Evolutionary conservation across 345 rosid species (phyloP).

Genomic region (Linum lewisii): DNA sequence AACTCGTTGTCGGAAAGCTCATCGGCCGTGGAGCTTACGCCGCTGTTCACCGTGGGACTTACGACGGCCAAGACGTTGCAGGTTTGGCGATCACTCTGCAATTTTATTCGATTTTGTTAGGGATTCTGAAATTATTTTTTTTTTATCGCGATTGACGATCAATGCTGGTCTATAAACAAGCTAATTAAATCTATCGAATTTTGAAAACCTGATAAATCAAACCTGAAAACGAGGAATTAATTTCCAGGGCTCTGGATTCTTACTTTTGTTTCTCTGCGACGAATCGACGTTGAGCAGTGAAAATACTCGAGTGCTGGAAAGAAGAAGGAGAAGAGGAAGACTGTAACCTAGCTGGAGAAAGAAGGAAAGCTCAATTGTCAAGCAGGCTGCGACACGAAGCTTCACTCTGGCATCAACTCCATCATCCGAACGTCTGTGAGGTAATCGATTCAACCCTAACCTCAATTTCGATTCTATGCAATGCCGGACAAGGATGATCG

Average conservation of each 20-base stretch:
- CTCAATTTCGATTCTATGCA: too few relatives aligned
- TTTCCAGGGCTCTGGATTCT: too few relatives aligned
- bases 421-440: slow-evolving; percentile 2
- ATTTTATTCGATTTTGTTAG: too few relatives aligned
- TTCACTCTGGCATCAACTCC: not conserved
- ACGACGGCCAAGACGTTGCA: slow-evolving; percentile 2
- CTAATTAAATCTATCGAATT: too few relatives aligned
- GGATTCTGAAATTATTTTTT: too few relatives aligned
- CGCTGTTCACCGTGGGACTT: not conserved
- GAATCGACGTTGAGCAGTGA: too few relatives aligned
- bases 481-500: too few relatives aligned
- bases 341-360: not conserved
- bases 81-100: not conserved
- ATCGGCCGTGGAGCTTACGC: not conserved
- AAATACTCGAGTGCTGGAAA: not conserved
- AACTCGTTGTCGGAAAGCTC: not conserved
- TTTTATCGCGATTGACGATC: too few relatives aligned
- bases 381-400: not conserved
- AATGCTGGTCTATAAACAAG: too few relatives aligned
- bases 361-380: not conserved
- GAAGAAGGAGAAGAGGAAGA: not conserved
- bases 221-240: too few relatives aligned
- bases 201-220: too few relatives aligned
- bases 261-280: too few relatives aligned
- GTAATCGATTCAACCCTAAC: not conserved